Percentiles rank a stretch among this genome's conserved stretches.
These are phyloP conservation scores for Dendrocalamus sinicus DNA, from an alignment of 176 grass and related monocot species.

Conservation along the genomic window DNA sequence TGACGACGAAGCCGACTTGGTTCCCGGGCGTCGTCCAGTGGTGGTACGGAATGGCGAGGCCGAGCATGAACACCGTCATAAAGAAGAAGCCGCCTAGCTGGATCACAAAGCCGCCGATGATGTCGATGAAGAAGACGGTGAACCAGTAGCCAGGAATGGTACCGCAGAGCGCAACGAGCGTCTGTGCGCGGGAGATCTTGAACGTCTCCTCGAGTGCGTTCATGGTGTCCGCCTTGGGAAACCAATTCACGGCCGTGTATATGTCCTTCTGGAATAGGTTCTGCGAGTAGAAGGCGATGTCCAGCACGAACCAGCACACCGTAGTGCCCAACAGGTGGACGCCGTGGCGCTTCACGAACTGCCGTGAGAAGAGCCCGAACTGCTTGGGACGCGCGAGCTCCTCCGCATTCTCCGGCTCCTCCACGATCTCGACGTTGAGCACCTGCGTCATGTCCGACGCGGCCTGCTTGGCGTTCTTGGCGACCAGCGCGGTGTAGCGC, in stretches of 20 bases:
- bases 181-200: slow-evolving; percentile 3
- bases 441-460: slow-evolving; percentile 60
- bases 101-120: not conserved
- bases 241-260: slow-evolving; percentile 48
- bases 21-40: slow-evolving; percentile 49
- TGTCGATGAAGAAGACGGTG: not conserved
- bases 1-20: slow-evolving; percentile 50
- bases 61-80: slow-evolving; percentile 5
- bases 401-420: not conserved
- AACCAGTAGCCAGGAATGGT: not conserved
- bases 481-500: slow-evolving; percentile 75
- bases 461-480: slow-evolving; percentile 70
- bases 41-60: slow-evolving; percentile 42
- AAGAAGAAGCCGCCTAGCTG: not conserved
- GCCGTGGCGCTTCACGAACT: not conserved
- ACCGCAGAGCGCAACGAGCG: not conserved
- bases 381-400: not conserved
- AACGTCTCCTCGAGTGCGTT: not conserved
- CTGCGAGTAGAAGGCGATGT: slow-evolving; percentile 23
- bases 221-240: slow-evolving; percentile 18
- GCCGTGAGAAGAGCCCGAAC: not conserved
- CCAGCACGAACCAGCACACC: slow-evolving; percentile 22
- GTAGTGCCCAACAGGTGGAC: not conserved
- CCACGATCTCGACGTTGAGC: slow-evolving; percentile 11
- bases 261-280: slow-evolving; percentile 16